phyloP scores from a whole-genome alignment of 2,329 filamentous ascomycete species.

The Fusarium mexicanum region DNA sequence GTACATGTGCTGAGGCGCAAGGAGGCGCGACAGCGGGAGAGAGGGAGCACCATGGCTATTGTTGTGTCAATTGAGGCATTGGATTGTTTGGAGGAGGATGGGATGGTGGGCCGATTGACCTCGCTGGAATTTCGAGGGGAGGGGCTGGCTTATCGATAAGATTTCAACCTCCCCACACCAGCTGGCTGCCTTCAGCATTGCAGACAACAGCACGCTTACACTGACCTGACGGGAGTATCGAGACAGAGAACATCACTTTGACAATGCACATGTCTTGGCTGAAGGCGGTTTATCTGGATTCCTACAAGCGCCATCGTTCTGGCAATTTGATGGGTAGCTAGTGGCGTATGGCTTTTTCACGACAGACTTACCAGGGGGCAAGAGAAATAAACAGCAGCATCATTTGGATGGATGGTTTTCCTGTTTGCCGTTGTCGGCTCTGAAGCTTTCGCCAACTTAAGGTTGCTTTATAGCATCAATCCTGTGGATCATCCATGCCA shows the following conservation, averaged over 20 bases:
- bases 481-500: not conserved
- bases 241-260: not conserved
- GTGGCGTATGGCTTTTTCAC: no score
- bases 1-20: constrained; percentile 26
- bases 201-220: not conserved
- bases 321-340: no score
- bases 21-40: constrained; percentile 37
- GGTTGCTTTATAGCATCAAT: not conserved
- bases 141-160: constrained; percentile 19
- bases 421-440: not conserved
- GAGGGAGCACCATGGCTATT: constrained; percentile 38
- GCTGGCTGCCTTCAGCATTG: not conserved
- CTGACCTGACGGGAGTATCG: no score
- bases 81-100: constrained; percentile 7
- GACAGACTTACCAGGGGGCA: no score
- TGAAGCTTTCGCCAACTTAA: not conserved
- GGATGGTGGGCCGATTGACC: constrained; percentile 31
- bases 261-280: no score
- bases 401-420: not conserved
- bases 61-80: constrained; percentile 36
- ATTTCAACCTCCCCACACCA: not conserved
- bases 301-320: not conserved
- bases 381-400: not conserved
- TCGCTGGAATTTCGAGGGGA: constrained; percentile 20
- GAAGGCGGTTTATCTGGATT: not conserved